Evolutionary conservation across 495 filamentous ascomycete species (phyloP).

Genomic region (Xylaria intraflava): DNA sequence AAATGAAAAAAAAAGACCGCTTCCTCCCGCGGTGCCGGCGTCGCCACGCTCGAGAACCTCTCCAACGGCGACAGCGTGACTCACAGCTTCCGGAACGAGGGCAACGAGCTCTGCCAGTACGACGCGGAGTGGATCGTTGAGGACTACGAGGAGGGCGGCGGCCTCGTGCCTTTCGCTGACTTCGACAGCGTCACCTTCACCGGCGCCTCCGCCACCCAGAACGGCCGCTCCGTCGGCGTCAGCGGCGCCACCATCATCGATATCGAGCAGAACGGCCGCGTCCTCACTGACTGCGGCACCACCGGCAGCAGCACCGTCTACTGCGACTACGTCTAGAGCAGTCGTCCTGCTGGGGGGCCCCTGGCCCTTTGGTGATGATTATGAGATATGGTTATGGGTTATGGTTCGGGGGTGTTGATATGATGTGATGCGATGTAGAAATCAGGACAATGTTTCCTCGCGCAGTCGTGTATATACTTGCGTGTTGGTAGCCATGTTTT

Average conservation of each 20-base stretch:
- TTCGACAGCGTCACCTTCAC: conserved; percentile 49
- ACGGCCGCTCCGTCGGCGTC: conserved; percentile 30
- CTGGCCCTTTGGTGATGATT: too few relatives aligned
- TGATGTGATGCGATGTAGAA: too few relatives aligned
- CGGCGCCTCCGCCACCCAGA: conserved; percentile 28
- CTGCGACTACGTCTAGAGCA: conserved; percentile 26
- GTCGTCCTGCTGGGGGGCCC: too few relatives aligned
- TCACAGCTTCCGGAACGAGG: conserved; percentile 40
- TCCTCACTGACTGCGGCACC: conserved; percentile 44
- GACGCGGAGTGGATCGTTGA: conserved; percentile 66
- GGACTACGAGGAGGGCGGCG: conserved; percentile 47
- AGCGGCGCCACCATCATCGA: conserved; percentile 43
- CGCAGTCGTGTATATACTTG: background rate
- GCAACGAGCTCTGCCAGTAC: conserved; percentile 32
- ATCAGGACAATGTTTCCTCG: background rate
- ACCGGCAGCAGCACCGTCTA: conserved; percentile 32
- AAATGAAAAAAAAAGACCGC: background rate
- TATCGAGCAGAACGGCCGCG: conserved; percentile 42
- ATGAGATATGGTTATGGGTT: too few relatives aligned
- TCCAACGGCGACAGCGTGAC: conserved; percentile 47
- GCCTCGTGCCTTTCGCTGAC: conserved; percentile 48
- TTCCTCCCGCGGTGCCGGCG: conserved; percentile 36
- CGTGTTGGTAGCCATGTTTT: background rate
- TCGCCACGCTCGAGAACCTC: conserved; percentile 50
- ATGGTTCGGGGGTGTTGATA: too few relatives aligned